Evolutionary conservation across 495 filamentous ascomycete genomes (phyloP).

Genomic region (Bryoglossum gracile): DNA sequence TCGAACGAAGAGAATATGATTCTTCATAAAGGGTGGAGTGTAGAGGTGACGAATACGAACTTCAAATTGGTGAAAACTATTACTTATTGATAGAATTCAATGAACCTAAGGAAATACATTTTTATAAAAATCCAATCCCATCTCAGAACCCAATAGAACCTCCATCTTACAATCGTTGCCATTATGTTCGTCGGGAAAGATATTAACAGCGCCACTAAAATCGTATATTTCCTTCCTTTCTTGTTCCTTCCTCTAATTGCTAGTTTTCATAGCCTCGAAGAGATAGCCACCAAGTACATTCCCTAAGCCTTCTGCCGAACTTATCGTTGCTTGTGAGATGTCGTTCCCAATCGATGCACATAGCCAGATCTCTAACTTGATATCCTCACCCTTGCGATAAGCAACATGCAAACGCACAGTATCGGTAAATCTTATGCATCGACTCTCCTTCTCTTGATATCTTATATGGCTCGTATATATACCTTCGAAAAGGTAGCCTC

Average conservation of each 20-base stretch:
- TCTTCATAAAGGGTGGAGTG: slow-evolving; percentile 2
- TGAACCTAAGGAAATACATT: background rate
- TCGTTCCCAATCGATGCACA: slow-evolving; percentile 8
- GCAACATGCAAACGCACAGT: slow-evolving; percentile 10
- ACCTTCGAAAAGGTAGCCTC: slow-evolving; percentile 13
- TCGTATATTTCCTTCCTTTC: slow-evolving; percentile 4
- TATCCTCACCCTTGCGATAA: slow-evolving; percentile 10
- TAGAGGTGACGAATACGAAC: slow-evolving; percentile 1
- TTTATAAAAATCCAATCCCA: slow-evolving; percentile 1
- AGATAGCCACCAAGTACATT: slow-evolving; percentile 7
- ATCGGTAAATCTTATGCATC: slow-evolving; percentile 8
- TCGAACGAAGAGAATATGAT: slow-evolving; percentile 2
- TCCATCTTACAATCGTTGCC: slow-evolving; percentile 8
- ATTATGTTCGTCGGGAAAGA: slow-evolving; percentile 1
- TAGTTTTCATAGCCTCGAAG: slow-evolving; percentile 5
- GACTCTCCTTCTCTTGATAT: slow-evolving; percentile 4
- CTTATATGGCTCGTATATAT: slow-evolving; percentile 8
- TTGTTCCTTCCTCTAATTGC: slow-evolving; percentile 5
- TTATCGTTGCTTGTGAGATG: slow-evolving; percentile 11
- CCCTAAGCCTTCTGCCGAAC: slow-evolving; percentile 8
- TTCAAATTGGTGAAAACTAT: slow-evolving; percentile 6
- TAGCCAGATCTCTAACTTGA: slow-evolving; percentile 10
- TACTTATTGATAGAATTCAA: background rate
- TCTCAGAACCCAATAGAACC: slow-evolving; percentile 1
- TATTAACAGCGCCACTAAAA: slow-evolving; percentile 1